These are phyloP conservation scores for Sporisorium iseilematis-ciliati DNA, from an alignment of 1,284 basidiomycete species.

Conservation along the genomic window DNA sequence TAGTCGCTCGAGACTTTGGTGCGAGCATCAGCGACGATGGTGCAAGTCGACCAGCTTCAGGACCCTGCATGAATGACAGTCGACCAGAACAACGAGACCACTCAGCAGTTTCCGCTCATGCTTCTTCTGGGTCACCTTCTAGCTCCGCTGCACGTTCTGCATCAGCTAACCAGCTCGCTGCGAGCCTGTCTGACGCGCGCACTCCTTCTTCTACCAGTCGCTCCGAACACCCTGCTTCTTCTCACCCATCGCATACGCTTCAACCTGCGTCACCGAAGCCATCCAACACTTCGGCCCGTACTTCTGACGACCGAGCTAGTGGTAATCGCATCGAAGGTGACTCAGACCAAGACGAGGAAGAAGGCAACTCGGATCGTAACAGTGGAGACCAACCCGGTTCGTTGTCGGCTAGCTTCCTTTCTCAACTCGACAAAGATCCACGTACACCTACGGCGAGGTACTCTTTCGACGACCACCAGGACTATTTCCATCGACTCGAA, in stretches of 20 bases:
- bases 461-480: conserved; percentile 51
- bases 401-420: conserved; percentile 35
- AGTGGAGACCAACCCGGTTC: conserved; percentile 15
- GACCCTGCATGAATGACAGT: conserved; percentile 20
- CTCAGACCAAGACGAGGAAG: conserved; percentile 9
- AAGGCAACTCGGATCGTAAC: neutral
- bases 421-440: conserved; percentile 22
- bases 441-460: conserved; percentile 33
- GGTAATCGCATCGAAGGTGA: neutral
- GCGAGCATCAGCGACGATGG: neutral
- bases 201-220: conserved; percentile 3
- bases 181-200: conserved; percentile 4
- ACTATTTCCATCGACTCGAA: conserved; percentile 44
- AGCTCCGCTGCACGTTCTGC: neutral
- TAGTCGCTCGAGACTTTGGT: conserved; percentile 3
- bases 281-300: neutral
- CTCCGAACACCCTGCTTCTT: conserved; percentile 6
- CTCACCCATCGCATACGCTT: neutral
- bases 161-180: neutral
- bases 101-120: neutral
- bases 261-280: conserved; percentile 3
- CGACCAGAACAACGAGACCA: neutral
- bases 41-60: neutral
- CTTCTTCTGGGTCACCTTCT: neutral
- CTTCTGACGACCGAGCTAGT: neutral